phyloP scores from a whole-genome alignment of 202 grass and related monocot genomes.

The Zoysia matrella region DNA sequence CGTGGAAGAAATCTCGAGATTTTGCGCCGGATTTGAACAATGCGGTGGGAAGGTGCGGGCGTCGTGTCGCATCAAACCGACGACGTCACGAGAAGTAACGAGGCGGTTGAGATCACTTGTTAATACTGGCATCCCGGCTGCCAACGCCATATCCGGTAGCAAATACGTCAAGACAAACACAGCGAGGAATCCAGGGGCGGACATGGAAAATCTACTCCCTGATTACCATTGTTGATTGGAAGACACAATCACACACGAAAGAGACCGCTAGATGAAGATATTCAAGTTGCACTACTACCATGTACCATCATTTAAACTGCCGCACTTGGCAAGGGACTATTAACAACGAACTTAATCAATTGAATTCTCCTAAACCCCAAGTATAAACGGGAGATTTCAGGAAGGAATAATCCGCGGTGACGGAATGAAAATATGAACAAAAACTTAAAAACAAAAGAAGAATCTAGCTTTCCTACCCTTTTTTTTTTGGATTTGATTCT shows the following conservation, averaged over 20 bases:
- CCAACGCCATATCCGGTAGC: constrained; percentile 18
- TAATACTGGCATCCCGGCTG: constrained; percentile 5
- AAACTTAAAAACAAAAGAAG: too few species aligned
- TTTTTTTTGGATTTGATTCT: too few species aligned
- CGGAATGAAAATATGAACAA: constrained; percentile 39
- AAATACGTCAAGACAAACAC: constrained; percentile 17
- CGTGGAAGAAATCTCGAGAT: neutral
- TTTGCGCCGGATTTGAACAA: constrained; percentile 16
- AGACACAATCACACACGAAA: neutral
- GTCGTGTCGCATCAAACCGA: neutral
- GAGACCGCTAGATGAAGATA: neutral
- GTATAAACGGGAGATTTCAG: constrained; percentile 31
- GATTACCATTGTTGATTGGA: constrained; percentile 5
- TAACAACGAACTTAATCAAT: constrained; percentile 68
- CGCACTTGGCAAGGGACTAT: too few species aligned
- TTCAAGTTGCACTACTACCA: constrained; percentile 10
- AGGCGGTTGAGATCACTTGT: constrained; percentile 33
- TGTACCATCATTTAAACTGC: too few species aligned
- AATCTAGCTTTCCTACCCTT: too few species aligned
- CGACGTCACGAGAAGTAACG: neutral
- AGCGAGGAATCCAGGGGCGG: too few species aligned
- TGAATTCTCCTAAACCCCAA: constrained; percentile 60
- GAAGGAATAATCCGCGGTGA: neutral
- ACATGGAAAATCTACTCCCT: constrained; percentile 24
- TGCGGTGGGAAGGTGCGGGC: constrained; percentile 26